phyloP scores from a whole-genome alignment of 2,329 filamentous ascomycete genomes.

The Aureobasidium sp. region DNA sequence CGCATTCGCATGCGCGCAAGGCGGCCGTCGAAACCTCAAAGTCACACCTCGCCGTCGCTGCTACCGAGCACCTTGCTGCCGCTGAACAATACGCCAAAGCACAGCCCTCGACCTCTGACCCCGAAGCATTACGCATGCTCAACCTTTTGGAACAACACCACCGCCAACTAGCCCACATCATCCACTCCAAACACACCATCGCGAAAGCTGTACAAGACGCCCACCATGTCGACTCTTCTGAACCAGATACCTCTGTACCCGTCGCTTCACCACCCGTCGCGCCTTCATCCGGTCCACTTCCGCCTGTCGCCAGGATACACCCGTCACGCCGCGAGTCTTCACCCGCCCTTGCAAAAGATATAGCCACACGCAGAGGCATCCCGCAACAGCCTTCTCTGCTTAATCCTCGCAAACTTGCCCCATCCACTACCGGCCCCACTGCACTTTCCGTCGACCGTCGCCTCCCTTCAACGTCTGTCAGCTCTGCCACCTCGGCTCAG shows the following conservation, averaged over 20 bases:
- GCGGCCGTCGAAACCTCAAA: constrained; percentile 64
- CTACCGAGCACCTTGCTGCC: constrained; percentile 79
- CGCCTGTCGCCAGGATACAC: not conserved
- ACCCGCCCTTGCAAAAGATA: constrained; percentile 29
- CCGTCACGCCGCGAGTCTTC: constrained; percentile 23
- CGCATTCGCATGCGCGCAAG: constrained; percentile 81
- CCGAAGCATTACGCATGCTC: constrained; percentile 69
- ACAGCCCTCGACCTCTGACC: constrained; percentile 59
- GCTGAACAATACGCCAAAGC: constrained; percentile 83
- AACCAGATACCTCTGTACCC: not conserved
- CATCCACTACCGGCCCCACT: not conserved
- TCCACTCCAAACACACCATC: constrained; percentile 54
- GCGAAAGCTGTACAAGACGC: constrained; percentile 35
- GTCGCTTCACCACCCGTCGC: not conserved
- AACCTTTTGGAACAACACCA: constrained; percentile 84
- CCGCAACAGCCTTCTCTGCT: constrained; percentile 20
- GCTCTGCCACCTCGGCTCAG: constrained; percentile 9
- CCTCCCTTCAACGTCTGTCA: constrained; percentile 19
- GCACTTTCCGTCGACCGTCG: not conserved
- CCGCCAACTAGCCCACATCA: constrained; percentile 68
- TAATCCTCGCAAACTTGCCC: not conserved
- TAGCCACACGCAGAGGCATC: constrained; percentile 29
- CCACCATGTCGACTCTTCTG: constrained; percentile 18
- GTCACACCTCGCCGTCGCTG: constrained; percentile 68
- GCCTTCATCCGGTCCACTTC: not conserved